Evolutionary conservation across 768 basidiomycete genomes (phyloP).

Genomic region (Fistulinella prunicolor): DNA sequence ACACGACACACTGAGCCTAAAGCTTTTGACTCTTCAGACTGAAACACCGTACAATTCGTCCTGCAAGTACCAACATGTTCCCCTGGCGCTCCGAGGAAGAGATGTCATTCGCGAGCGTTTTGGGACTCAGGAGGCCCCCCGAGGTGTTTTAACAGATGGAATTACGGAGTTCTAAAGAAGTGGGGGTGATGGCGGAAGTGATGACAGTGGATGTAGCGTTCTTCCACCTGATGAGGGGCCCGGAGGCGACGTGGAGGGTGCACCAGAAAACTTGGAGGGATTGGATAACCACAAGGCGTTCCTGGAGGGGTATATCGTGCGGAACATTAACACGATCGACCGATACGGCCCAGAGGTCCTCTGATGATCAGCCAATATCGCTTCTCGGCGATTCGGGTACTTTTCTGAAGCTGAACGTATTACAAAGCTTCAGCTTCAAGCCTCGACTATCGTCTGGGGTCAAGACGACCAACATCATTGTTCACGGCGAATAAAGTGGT

Average conservation of each 20-base stretch:
- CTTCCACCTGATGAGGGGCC: background rate
- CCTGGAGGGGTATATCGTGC: conserved; percentile 12
- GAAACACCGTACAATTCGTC: too few relatives aligned
- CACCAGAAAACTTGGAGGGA: conserved; percentile 22
- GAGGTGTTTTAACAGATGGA: too few relatives aligned
- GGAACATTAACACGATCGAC: conserved; percentile 10
- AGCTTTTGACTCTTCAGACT: too few relatives aligned
- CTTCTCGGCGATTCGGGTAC: conserved; percentile 2
- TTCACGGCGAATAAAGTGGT: conserved; percentile 48
- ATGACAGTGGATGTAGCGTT: too few relatives aligned
- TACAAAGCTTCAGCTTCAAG: conserved; percentile 12
- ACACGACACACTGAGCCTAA: too few relatives aligned
- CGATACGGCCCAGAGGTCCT: conserved; percentile 1
- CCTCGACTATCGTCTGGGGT: conserved; percentile 14
- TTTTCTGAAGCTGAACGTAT: conserved; percentile 17
- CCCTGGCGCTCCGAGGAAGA: too few relatives aligned
- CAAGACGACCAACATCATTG: conserved; percentile 34
- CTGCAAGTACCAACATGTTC: too few relatives aligned
- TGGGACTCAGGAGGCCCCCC: too few relatives aligned
- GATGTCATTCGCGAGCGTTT: too few relatives aligned
- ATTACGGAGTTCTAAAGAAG: too few relatives aligned
- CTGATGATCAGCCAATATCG: background rate
- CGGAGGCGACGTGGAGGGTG: background rate
- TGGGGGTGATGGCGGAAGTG: too few relatives aligned
- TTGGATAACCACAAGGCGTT: conserved; percentile 10